These are phyloP conservation scores for Kuraishia floccosa DNA, from an alignment of 805 yeast genomes.

Conservation along the genomic window DNA sequence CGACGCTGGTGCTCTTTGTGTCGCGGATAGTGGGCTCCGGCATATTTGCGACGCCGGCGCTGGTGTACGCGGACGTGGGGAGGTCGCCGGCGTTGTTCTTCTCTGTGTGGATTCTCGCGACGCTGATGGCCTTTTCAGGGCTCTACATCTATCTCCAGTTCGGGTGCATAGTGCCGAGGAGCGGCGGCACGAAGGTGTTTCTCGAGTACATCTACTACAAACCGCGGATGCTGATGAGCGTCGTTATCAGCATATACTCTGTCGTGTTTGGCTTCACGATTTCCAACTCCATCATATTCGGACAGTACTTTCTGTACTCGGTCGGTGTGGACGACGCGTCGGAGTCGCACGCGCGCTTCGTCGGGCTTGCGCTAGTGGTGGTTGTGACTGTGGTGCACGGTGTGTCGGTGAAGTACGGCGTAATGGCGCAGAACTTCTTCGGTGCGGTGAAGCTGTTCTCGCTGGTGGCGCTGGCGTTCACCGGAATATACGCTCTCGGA, in stretches of 20 bases:
- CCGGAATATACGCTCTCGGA: constrained; percentile 46
- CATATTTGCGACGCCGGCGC: constrained; percentile 61
- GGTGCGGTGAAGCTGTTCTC: constrained; percentile 51
- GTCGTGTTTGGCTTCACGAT: constrained; percentile 39
- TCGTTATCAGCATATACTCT: constrained; percentile 32
- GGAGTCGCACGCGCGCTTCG: constrained; percentile 24
- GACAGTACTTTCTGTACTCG: constrained; percentile 36
- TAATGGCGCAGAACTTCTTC: constrained; percentile 46
- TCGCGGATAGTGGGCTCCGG: constrained; percentile 73
- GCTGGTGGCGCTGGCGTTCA: constrained; percentile 38
- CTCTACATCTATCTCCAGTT: constrained; percentile 55
- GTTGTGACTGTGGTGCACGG: constrained; percentile 37
- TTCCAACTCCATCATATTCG: constrained; percentile 41
- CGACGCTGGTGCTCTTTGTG: constrained; percentile 52
- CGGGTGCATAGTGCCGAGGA: constrained; percentile 60
- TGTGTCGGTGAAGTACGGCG: constrained; percentile 46
- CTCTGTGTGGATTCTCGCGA: constrained; percentile 52
- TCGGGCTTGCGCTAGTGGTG: constrained; percentile 28
- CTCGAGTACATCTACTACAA: constrained; percentile 53
- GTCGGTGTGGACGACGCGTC: constrained; percentile 26
- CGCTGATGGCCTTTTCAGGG: constrained; percentile 54
- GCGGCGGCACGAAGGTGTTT: constrained; percentile 70
- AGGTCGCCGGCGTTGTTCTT: constrained; percentile 54
- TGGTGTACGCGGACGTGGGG: constrained; percentile 56
- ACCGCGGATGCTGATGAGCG: constrained; percentile 44